Base-by-base conservation (phyloP, 306 rosid species). In the Dryas octopetala region DNA sequence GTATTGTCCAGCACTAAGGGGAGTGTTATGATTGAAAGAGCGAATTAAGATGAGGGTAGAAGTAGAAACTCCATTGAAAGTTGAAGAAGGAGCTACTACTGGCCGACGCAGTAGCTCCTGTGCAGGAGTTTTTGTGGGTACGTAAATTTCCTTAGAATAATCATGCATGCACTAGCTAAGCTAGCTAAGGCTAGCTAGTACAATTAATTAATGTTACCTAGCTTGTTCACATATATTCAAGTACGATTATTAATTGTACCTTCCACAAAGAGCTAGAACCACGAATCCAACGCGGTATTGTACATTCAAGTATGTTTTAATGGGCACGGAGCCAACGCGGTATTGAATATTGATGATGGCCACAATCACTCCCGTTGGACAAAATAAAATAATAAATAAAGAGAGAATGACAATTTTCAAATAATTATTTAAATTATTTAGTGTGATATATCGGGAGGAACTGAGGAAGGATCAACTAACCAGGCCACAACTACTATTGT, bases 201-300 rank as follows among this genome's bases (percentile, higher is more conserved):
- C 38, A 32, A 32, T 32, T 32, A 32, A 1, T 32, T 32, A 32
- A 1, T 16, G 2, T 16, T 7, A 7, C 17, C 49, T 15, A 32
- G 38, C 38, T 40, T 40, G 41, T 41, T 63, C 9, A 46, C 9
- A 46, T 46, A 9, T n/a, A n/a, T 9, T 65, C 50, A 14, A 12
- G 54, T 23, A 72, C 57, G 57, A 72, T 72, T 45, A 71, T 52
- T n/a, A n/a, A n/a, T n/a, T 54, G 75, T 40, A 40, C 63, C 49
- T 14, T 15, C 44, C 49, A 41, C 68, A 15, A 63, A 41, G 41
- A 5, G n/a, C 6, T 63, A 1, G 38, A 2, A 68, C 46, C 76
- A 73, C 68, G 76, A 73, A 59, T 46, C 38, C 45, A 15, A 59
- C 76, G 38, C 38, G 38, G 68, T 8, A 26, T 12, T 1, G 4